A percentile compares a stretch with the other conserved stretches of the same genome.
Conservation (phyloP, 768 basidiomycete genomes). For the Suillus variegatus region DNA sequence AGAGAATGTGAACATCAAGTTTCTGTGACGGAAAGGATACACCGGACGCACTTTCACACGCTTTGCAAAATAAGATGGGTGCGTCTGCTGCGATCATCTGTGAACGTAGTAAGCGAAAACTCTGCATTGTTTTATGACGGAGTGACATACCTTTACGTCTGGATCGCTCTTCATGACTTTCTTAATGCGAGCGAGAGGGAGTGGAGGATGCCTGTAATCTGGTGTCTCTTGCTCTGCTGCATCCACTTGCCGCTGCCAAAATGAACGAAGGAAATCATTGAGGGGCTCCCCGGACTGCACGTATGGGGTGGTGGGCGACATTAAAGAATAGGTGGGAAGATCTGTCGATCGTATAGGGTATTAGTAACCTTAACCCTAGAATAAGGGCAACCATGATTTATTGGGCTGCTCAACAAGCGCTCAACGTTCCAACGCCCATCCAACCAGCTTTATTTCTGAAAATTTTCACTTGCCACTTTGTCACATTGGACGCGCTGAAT, state of each 20-base stretch:
- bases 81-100: conserved; percentile 99
- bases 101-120: conserved; percentile 8
- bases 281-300: conserved; percentile 87
- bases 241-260: conserved; percentile 91
- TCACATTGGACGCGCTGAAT: neutral
- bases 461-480: neutral
- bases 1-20: neutral
- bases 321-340: conserved; percentile 16
- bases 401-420: too few species aligned
- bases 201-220: conserved; percentile 83
- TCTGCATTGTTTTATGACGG: conserved; percentile 9
- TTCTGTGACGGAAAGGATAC: neutral
- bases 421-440: neutral
- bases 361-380: conserved; percentile 28
- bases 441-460: neutral
- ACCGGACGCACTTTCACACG: conserved; percentile 88
- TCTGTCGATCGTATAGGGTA: neutral
- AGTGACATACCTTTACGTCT: conserved; percentile 80
- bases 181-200: conserved; percentile 95
- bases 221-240: conserved; percentile 85
- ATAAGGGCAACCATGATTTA: conserved; percentile 13
- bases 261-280: conserved; percentile 80
- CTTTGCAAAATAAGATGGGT: conserved; percentile 95
- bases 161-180: conserved; percentile 99
- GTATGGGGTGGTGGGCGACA: conserved; percentile 52